These are phyloP conservation scores for Mycena pura DNA, from an alignment of 768 basidiomycete species.

Conservation along the genomic window DNA sequence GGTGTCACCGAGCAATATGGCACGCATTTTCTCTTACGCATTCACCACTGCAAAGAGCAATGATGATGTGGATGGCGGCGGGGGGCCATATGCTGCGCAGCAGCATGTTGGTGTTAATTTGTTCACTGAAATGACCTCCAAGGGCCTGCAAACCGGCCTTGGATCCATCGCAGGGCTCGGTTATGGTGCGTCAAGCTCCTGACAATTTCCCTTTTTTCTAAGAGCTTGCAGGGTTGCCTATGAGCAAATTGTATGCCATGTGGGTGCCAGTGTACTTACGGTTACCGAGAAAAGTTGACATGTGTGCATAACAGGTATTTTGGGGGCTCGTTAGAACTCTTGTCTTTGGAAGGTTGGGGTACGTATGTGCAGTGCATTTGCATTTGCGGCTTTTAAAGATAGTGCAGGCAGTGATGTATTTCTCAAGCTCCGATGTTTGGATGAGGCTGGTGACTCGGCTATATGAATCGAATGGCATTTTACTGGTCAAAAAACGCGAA, in stretches of 20 bases:
- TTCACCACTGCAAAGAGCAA: slow-evolving; percentile 82
- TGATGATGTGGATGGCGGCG: slow-evolving; percentile 53
- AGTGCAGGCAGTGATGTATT: slow-evolving; percentile 41
- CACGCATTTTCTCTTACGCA: slow-evolving; percentile 87
- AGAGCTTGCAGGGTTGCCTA: slow-evolving; percentile 51
- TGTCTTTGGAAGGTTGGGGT: no score
- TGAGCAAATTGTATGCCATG: slow-evolving; percentile 78
- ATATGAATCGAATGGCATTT: slow-evolving; percentile 38
- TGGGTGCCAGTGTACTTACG: slow-evolving; percentile 32
- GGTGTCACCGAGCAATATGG: slow-evolving; percentile 74
- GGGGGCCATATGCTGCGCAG: slow-evolving; percentile 81
- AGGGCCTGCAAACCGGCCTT: slow-evolving; percentile 78
- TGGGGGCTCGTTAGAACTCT: slow-evolving; percentile 81
- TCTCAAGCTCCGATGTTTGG: slow-evolving; percentile 59
- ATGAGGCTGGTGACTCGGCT: slow-evolving; percentile 58
- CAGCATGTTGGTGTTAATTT: slow-evolving; percentile 74
- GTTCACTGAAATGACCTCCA: slow-evolving; percentile 80
- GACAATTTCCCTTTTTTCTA: background rate
- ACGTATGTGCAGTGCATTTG: no score
- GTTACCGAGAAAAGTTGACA: slow-evolving; percentile 6
- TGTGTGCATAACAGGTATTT: slow-evolving; percentile 64
- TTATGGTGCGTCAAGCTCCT: slow-evolving; percentile 69
- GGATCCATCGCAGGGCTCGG: slow-evolving; percentile 93
- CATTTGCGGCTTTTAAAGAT: slow-evolving; percentile 47
- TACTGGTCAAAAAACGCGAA: background rate